Percentiles rank a stretch among this genome's conserved stretches.
phyloP scores from a whole-genome alignment of 495 filamentous ascomycete species.

The Rhizodiscina lignyota region DNA sequence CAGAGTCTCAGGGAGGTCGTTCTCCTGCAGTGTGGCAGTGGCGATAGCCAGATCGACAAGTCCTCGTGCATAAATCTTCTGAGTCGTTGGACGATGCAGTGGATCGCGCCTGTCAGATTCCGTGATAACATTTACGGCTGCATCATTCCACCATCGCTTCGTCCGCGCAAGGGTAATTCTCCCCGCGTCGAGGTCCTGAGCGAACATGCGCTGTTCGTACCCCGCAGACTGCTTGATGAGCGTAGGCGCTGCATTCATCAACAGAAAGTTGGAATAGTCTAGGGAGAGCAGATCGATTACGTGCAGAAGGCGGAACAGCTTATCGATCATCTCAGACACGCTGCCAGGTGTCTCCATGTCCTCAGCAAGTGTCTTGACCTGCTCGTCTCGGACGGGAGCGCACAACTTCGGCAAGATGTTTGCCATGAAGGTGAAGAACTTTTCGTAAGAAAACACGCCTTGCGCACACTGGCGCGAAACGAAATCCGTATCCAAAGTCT shows the following conservation, averaged over 20 bases:
- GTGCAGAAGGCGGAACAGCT: conserved; percentile 64
- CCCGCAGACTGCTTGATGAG: conserved; percentile 64
- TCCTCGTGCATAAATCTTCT: conserved; percentile 69
- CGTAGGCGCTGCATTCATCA: conserved; percentile 61
- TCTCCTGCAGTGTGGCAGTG: conserved; percentile 34
- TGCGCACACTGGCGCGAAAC: conserved; percentile 59
- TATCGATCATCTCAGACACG: conserved; percentile 65
- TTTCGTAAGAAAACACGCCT: conserved; percentile 82
- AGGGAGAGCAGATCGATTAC: conserved; percentile 85
- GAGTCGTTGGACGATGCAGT: conserved; percentile 38
- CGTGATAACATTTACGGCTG: conserved; percentile 48
- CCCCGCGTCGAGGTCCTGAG: conserved; percentile 46
- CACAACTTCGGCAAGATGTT: conserved; percentile 84
- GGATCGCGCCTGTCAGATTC: conserved; percentile 61
- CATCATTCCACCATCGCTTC: conserved; percentile 52
- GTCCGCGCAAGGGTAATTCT: conserved; percentile 42
- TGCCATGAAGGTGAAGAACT: conserved; percentile 83
- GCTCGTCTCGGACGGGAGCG: conserved; percentile 73
- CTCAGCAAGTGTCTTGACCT: conserved; percentile 62
- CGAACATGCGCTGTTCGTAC: conserved; percentile 70
- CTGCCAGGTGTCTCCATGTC: conserved; percentile 35
- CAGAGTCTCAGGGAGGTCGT: conserved; percentile 68
- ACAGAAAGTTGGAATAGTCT: conserved; percentile 88
- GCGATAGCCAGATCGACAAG: conserved; percentile 48
- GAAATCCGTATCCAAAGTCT: conserved; percentile 65